Evolutionary conservation across 495 filamentous ascomycete genomes (phyloP), one percentile per base, ranked within the genome.

Genomic region (Chaetomium cochliodes): DNA sequence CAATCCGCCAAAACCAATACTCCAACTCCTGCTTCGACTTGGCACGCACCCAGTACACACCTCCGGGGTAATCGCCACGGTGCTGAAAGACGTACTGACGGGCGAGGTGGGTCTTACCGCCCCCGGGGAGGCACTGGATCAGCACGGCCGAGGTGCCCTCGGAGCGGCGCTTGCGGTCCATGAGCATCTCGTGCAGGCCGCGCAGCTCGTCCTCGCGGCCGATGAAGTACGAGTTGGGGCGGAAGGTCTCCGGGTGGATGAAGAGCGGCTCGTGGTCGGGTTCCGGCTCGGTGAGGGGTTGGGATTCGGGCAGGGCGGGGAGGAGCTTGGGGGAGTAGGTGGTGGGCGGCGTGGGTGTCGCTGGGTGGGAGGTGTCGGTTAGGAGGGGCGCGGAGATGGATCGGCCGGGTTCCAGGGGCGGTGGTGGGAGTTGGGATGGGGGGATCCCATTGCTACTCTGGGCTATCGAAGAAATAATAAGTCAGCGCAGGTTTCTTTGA

Each of bases 81-180:
- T 90, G 84, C 26, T 80, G 77, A 60, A 90, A 91, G 57, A 92
- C 88, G 68, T 93, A 94, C 74, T 94, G 83, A 8, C 91, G 82
- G 41, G 89, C 90, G n/a, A 93, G 77, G 72, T 93, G 90, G 0
- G 89, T 89, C 74, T 94, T 94, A 23, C 91, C 91, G 1, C 85
- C 85, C 16, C 91, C 91, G n/a, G 90, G 86, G 37, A 90, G 84
- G 52, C 87, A 87, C 65, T 86, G 84, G 42, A 94, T 84, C 9
- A 92, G 76, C 6, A 92, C 88, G 16, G 85, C 87, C 54, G 84
- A 86, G 3, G 87, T 86, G 9, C 87, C 85, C 63, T 87, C 79
- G 18, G 79, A 78, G 23, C 90, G 79, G 67, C 81, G 82, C 66
- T 85, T 87, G 15, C 80, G 77, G 63, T 89, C 87, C 66, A 82